These are phyloP conservation scores for Mucor racemosus DNA, from an alignment of 371 early-diverging fungal species.

Conservation along the genomic window DNA sequence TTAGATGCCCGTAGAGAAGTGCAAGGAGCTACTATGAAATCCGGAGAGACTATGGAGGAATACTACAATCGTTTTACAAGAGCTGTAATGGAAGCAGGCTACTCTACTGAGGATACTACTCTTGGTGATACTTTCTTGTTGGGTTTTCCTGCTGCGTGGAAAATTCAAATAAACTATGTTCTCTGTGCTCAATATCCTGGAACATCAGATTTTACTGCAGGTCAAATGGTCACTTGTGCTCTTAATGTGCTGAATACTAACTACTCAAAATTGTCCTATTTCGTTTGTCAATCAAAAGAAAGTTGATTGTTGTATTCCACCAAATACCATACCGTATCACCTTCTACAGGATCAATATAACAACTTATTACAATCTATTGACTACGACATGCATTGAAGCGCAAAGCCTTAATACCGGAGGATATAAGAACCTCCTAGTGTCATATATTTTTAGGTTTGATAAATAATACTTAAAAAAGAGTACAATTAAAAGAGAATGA, in stretches of 20 bases:
- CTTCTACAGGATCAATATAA: too few species aligned
- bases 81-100: neutral
- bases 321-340: too few species aligned
- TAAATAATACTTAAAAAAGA: too few species aligned
- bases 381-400: too few species aligned
- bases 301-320: too few species aligned
- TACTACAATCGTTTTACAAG: neutral
- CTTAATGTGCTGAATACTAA: neutral
- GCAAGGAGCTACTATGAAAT: neutral
- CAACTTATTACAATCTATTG: too few species aligned
- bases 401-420: too few species aligned
- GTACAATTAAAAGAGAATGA: too few species aligned
- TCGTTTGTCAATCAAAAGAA: neutral
- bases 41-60: neutral
- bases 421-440: too few species aligned
- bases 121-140: neutral
- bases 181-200: neutral
- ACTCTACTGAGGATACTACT: neutral
- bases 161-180: neutral
- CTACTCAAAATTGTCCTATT: neutral
- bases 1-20: neutral
- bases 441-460: too few species aligned
- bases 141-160: neutral
- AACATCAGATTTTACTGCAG: neutral
- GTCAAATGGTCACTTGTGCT: neutral